These are phyloP conservation scores for Elsinoe fawcettii DNA, from an alignment of 2,329 filamentous ascomycete genomes.

Conservation along the genomic window DNA sequence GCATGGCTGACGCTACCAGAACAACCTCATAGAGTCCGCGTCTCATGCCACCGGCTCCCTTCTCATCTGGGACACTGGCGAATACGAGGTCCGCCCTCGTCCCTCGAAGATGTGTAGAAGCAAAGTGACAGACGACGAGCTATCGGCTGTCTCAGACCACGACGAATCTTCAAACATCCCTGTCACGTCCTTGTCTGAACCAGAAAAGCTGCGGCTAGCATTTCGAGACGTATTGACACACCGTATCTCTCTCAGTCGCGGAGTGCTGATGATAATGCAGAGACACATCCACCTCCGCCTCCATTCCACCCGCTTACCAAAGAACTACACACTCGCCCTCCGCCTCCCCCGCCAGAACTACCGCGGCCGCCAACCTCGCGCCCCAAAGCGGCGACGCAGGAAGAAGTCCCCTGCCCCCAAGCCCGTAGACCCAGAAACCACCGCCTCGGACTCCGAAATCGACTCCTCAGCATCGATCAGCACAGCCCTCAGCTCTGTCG, in stretches of 20 bases:
- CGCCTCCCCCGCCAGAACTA: slow-evolving; percentile 33
- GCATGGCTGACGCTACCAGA: slow-evolving; percentile 23
- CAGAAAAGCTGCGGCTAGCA: slow-evolving; percentile 32
- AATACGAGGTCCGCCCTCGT: slow-evolving; percentile 33
- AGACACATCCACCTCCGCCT: slow-evolving; percentile 37
- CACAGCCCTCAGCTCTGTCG: slow-evolving; percentile 16
- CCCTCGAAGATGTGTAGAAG: slow-evolving; percentile 20
- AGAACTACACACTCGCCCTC: slow-evolving; percentile 34
- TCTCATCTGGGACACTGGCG: slow-evolving; percentile 41
- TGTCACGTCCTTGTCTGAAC: slow-evolving; percentile 22
- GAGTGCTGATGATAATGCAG: slow-evolving; percentile 13
- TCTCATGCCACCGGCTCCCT: slow-evolving; percentile 37
- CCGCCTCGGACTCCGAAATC: slow-evolving; percentile 18
- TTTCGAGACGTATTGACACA: slow-evolving; percentile 27
- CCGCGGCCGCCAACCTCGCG: slow-evolving; percentile 22
- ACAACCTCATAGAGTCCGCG: slow-evolving; percentile 39
- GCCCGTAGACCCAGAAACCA: slow-evolving; percentile 16
- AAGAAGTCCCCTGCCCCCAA: slow-evolving; percentile 20
- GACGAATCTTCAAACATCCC: neutral
- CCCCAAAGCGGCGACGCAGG: slow-evolving; percentile 25
- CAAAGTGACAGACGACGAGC: slow-evolving; percentile 29
- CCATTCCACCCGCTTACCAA: slow-evolving; percentile 33
- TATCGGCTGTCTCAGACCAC: slow-evolving; percentile 24
- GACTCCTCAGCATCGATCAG: slow-evolving; percentile 15
- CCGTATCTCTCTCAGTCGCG: neutral